Percentiles rank a stretch among this genome's conserved stretches.
phyloP scores from a whole-genome alignment of 345 rosid genomes.

The Eutrema yunnanense region DNA sequence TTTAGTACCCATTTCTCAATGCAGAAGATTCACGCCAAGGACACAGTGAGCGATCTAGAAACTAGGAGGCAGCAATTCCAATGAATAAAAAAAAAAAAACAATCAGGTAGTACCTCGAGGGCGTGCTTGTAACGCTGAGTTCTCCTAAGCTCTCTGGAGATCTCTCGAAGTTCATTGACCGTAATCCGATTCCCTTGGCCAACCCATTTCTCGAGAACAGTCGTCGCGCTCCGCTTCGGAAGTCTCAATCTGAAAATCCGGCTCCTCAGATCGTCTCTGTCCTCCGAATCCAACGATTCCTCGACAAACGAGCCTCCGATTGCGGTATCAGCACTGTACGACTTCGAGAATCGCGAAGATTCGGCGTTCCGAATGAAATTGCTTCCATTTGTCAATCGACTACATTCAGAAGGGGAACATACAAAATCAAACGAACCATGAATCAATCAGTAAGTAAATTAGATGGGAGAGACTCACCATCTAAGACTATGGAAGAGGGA shows the following conservation, averaged over 20 bases:
- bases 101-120: slow-evolving; percentile 54
- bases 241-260: slow-evolving; percentile 69
- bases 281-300: slow-evolving; percentile 13
- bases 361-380: slow-evolving; percentile 11
- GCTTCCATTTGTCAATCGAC: slow-evolving; percentile 24
- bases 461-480: slow-evolving; percentile 2
- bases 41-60: background rate
- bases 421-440: background rate
- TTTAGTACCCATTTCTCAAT: background rate
- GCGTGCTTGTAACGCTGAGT: slow-evolving; percentile 89
- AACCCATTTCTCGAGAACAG: slow-evolving; percentile 74
- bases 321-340: slow-evolving; percentile 15
- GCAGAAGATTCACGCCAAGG: background rate
- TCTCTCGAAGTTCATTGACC: slow-evolving; percentile 60
- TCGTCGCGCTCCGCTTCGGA: slow-evolving; percentile 75
- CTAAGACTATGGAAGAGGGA: slow-evolving; percentile 25
- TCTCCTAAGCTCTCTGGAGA: slow-evolving; percentile 67
- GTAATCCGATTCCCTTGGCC: slow-evolving; percentile 60
- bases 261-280: slow-evolving; percentile 57
- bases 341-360: slow-evolving; percentile 4
- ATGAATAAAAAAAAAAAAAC: background rate
- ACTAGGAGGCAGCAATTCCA: background rate
- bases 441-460: background rate
- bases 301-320: slow-evolving; percentile 30
- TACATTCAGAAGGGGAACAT: background rate